These are phyloP conservation scores for Plasmodium vivax DNA, from an alignment of 169 alveolate genomes.

Conservation along the genomic window DNA sequence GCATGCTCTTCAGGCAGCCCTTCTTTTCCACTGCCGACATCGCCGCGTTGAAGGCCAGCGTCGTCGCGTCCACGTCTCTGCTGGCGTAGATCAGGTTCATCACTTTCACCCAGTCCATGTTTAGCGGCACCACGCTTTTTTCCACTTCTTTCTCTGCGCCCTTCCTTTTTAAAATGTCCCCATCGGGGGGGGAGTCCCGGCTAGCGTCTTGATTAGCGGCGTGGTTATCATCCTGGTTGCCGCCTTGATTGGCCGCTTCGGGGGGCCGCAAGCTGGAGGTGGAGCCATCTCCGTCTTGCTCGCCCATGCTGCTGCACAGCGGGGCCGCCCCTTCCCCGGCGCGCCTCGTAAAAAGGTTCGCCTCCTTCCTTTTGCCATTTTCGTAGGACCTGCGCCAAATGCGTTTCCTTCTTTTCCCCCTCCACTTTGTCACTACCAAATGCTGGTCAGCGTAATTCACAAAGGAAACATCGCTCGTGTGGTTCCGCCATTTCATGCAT, in stretches of 20 bases:
- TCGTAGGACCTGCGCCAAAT: neutral
- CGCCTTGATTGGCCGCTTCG: neutral
- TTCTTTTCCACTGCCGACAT: conserved; percentile 71
- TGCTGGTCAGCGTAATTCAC: neutral
- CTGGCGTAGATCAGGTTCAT: conserved; percentile 46
- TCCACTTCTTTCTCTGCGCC: conserved; percentile 30
- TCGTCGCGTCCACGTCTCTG: conserved; percentile 48
- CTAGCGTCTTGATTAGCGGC: no score
- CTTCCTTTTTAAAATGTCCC: conserved; percentile 34
- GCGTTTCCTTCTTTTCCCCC: neutral
- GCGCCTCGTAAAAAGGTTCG: neutral
- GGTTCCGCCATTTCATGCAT: neutral
- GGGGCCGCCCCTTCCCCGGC: neutral
- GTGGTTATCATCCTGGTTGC: neutral
- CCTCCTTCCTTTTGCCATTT: neutral
- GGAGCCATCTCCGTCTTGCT: neutral
- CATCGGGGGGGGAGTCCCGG: no score
- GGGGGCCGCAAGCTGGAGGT: neutral
- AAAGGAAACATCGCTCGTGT: neutral
- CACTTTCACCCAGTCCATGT: conserved; percentile 71
- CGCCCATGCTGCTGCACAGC: neutral
- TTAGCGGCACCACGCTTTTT: conserved; percentile 47
- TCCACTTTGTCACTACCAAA: neutral
- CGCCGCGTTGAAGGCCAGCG: conserved; percentile 67
- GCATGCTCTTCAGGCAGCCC: conserved; percentile 40